phyloP scores from a whole-genome alignment of 805 yeast species.

The Wickerhamomyces chaumierensis region DNA sequence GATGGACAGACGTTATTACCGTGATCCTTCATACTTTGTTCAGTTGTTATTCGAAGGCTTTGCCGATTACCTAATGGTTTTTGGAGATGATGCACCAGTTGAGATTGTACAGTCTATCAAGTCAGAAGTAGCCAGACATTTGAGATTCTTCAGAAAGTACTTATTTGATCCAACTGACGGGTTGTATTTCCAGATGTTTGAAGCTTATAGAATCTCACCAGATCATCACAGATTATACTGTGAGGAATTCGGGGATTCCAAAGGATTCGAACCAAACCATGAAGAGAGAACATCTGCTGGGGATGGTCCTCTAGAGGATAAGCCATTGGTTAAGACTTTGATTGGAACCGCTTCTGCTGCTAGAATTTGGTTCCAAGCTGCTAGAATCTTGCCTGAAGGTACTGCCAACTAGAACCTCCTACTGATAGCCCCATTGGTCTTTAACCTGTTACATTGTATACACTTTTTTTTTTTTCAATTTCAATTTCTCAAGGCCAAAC shows the following conservation, averaged over 20 bases:
- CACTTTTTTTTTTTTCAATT: too few species aligned
- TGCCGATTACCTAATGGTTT: constrained; percentile 47
- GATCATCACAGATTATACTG: constrained; percentile 40
- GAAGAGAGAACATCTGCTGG: constrained; percentile 40
- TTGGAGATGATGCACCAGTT: constrained; percentile 29
- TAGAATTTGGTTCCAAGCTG: constrained; percentile 57
- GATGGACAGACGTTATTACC: constrained; percentile 45
- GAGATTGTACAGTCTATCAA: constrained; percentile 19
- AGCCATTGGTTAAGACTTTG: constrained; percentile 36
- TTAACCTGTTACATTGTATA: too few species aligned
- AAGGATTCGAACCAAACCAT: constrained; percentile 34
- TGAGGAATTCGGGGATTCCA: constrained; percentile 43
- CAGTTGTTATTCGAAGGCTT: constrained; percentile 58
- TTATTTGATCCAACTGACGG: constrained; percentile 48
- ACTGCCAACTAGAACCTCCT: too few species aligned
- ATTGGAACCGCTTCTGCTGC: constrained; percentile 63
- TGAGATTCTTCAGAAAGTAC: constrained; percentile 45
- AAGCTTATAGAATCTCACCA: constrained; percentile 41
- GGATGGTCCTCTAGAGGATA: constrained; percentile 22
- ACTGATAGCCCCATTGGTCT: too few species aligned
- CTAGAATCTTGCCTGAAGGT: constrained; percentile 33
- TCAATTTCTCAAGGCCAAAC: too few species aligned
- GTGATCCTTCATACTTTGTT: constrained; percentile 51
- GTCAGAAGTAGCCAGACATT: constrained; percentile 39
- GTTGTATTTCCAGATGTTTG: constrained; percentile 46